phyloP scores from a whole-genome alignment of 202 grass and related monocot genomes.

The Setaria italica region DNA sequence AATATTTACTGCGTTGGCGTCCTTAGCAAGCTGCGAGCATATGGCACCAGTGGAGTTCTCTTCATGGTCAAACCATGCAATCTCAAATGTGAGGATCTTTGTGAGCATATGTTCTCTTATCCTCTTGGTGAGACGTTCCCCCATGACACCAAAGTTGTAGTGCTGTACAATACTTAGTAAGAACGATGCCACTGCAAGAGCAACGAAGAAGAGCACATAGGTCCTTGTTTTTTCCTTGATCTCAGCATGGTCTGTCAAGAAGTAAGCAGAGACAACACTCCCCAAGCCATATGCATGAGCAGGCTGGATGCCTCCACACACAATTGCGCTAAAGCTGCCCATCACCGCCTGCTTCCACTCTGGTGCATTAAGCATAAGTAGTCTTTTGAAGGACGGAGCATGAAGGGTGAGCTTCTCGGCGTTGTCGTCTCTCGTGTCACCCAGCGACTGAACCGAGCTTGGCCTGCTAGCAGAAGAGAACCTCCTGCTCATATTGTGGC shows the following conservation, averaged over 20 bases:
- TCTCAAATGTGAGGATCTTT: slow-evolving; percentile 84
- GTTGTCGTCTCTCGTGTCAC: slow-evolving; percentile 26
- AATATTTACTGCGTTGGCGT: slow-evolving; percentile 69
- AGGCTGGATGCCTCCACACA: slow-evolving; percentile 81
- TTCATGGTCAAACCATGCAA: slow-evolving; percentile 82
- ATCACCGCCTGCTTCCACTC: slow-evolving; percentile 80
- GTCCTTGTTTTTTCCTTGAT: slow-evolving; percentile 66
- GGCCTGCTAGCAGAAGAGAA: slow-evolving; percentile 59
- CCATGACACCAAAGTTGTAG: slow-evolving; percentile 90
- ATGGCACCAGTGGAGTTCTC: slow-evolving; percentile 79
- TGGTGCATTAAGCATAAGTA: slow-evolving; percentile 74
- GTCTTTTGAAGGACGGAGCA: slow-evolving; percentile 65
- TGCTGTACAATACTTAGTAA: slow-evolving; percentile 71
- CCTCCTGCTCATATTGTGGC: slow-evolving; percentile 62
- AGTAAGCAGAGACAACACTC: slow-evolving; percentile 76
- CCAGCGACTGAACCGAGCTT: slow-evolving; percentile 58
- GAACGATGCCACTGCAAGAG: slow-evolving; percentile 62
- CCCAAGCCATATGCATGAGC: slow-evolving; percentile 67
- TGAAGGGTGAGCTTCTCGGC: slow-evolving; percentile 34
- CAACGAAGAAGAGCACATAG: slow-evolving; percentile 69
- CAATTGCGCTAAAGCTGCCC: slow-evolving; percentile 66
- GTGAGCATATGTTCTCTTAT: slow-evolving; percentile 71
- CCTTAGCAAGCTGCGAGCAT: slow-evolving; percentile 80
- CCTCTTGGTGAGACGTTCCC: slow-evolving; percentile 87
- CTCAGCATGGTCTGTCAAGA: slow-evolving; percentile 63